Percentiles rank a stretch among this genome's conserved stretches.
These are phyloP conservation scores for Williopsis jadinii DNA, from an alignment of 1,139 yeast genomes.

Conservation along the genomic window DNA sequence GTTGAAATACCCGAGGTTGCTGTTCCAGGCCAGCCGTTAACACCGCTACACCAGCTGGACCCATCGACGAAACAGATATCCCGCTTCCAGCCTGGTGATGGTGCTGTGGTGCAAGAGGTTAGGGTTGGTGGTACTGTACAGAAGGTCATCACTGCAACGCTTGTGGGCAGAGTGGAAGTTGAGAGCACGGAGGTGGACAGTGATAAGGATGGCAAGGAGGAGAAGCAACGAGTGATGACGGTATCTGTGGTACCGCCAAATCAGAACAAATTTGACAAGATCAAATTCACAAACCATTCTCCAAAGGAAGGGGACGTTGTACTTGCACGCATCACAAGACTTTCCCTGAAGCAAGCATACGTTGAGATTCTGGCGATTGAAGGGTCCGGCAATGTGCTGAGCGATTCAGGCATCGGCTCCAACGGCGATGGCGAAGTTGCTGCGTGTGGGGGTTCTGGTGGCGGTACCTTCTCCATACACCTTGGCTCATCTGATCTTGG, in stretches of 20 bases:
- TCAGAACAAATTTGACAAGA: constrained; percentile 2
- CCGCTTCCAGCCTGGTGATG: constrained; percentile 42
- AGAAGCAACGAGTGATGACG: constrained; percentile 2
- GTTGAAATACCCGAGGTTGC: constrained; percentile 31
- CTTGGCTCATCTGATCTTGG: constrained; percentile 63
- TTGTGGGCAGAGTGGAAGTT: constrained; percentile 51
- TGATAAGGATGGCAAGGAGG: constrained; percentile 11
- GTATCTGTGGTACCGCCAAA: constrained; percentile 17
- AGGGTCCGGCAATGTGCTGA: constrained; percentile 47
- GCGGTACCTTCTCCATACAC: constrained; percentile 39
- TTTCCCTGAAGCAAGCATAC: constrained; percentile 62
- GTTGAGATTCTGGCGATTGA: constrained; percentile 83
- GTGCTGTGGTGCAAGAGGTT: constrained; percentile 28
- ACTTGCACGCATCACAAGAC: constrained; percentile 63
- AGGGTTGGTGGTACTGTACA: constrained; percentile 18
- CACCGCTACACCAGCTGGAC: constrained; percentile 30
- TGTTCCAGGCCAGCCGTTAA: constrained; percentile 71
- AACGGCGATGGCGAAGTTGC: constrained; percentile 43
- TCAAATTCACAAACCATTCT: constrained; percentile 36
- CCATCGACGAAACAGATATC: constrained; percentile 22
- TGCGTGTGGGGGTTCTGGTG: constrained; percentile 54
- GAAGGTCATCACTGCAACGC: constrained; percentile 55
- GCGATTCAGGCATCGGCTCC: constrained; percentile 63
- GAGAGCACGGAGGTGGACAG: constrained; percentile 15
- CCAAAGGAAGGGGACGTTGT: constrained; percentile 88